Conservation (phyloP, 1,139 yeast genomes). For the Geotrichum citri-aurantii region DNA sequence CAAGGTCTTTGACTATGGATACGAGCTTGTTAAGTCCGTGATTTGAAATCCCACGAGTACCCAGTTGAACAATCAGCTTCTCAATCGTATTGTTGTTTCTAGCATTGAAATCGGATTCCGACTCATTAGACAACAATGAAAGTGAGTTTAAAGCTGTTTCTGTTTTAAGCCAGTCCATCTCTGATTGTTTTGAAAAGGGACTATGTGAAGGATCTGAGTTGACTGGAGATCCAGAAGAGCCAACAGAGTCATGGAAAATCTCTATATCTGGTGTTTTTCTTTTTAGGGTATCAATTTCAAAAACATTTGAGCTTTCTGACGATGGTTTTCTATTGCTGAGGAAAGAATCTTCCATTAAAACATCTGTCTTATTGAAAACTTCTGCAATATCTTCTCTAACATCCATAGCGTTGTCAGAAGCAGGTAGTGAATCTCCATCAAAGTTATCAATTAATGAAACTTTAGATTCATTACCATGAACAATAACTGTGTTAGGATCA, state of each 20-base stretch:
- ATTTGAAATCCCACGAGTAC: not conserved
- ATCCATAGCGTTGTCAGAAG: not conserved
- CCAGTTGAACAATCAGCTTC: conserved; percentile 1
- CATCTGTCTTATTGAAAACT: not conserved
- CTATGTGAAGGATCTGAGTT: not conserved
- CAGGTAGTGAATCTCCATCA: not conserved
- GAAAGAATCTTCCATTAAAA: not conserved
- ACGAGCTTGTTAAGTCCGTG: conserved; percentile 12
- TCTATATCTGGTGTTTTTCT: conserved; percentile 1
- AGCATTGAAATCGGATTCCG: not conserved
- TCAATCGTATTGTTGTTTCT: not conserved
- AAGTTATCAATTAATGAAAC: not conserved
- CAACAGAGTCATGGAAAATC: conserved; percentile 8
- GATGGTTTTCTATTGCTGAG: not conserved
- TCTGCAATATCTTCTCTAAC: not conserved
- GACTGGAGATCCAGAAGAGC: not conserved
- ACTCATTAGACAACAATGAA: not conserved
- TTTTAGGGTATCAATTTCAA: not conserved
- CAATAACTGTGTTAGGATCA: not conserved
- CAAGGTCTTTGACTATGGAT: conserved; percentile 5
- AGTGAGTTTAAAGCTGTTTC: conserved; percentile 9
- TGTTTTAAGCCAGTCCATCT: conserved; percentile 11
- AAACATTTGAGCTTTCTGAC: not conserved
- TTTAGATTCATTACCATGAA: not conserved
- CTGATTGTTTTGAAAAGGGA: not conserved